Conservation (phyloP, 148 eudicot species). For the Diospyros lotus region DNA sequence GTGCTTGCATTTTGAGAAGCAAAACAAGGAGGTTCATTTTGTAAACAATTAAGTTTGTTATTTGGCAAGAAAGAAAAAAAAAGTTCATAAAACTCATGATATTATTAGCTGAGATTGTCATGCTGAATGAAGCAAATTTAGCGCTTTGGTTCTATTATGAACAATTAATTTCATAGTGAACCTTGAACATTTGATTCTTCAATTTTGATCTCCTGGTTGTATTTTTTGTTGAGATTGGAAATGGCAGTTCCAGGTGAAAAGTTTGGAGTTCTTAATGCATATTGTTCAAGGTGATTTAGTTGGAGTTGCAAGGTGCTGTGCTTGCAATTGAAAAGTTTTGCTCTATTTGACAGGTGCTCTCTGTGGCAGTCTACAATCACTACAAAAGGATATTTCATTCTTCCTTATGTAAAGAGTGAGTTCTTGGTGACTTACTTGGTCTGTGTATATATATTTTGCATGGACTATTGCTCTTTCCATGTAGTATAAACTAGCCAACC, state of each 20-base stretch:
- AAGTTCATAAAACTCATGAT: constrained; percentile 28
- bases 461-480: neutral
- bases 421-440: constrained; percentile 8
- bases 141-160: neutral
- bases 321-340: constrained; percentile 13
- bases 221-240: neutral
- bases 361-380: constrained; percentile 34
- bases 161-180: neutral
- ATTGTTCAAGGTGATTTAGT: neutral
- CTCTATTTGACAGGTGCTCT: constrained; percentile 20
- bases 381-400: constrained; percentile 40
- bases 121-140: neutral
- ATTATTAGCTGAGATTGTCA: neutral
- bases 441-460: neutral
- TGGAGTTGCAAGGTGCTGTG: neutral
- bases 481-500: too few relatives aligned
- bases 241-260: neutral
- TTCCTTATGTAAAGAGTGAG: constrained; percentile 37
- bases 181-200: neutral
- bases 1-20: too few relatives aligned
- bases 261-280: neutral
- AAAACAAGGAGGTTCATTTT: too few relatives aligned
- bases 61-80: constrained; percentile 79
- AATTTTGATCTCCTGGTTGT: neutral
- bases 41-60: constrained; percentile 44